Conservation (phyloP, 352 stramenopile species). For the Phytophthora citricola region DNA sequence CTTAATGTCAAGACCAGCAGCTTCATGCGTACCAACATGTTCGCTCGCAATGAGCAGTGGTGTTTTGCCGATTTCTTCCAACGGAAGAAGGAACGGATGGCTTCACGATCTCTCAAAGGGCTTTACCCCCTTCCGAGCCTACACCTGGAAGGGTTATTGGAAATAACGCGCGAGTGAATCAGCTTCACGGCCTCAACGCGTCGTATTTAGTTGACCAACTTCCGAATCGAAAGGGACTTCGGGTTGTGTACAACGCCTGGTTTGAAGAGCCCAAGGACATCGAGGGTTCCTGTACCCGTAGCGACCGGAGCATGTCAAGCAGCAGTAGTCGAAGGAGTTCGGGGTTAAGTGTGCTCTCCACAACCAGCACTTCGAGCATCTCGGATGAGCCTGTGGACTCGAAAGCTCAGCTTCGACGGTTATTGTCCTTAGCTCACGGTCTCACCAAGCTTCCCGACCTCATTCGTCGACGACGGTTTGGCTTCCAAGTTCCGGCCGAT, state of each 20-base stretch:
- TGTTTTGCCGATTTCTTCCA: slow-evolving; percentile 48
- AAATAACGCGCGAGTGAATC: slow-evolving; percentile 37
- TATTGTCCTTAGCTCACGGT: slow-evolving; percentile 25
- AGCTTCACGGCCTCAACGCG: slow-evolving; percentile 45
- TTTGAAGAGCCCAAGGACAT: slow-evolving; percentile 22
- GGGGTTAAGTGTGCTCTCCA: neutral
- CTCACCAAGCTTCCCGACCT: slow-evolving; percentile 33
- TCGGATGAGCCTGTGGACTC: neutral
- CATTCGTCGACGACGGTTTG: slow-evolving; percentile 31
- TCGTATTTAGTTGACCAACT: slow-evolving; percentile 45
- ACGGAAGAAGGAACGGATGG: slow-evolving; percentile 30
- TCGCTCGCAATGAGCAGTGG: slow-evolving; percentile 46
- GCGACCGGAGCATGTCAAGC: slow-evolving; percentile 21
- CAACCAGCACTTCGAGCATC: slow-evolving; percentile 7
- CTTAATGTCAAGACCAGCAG: slow-evolving; percentile 47
- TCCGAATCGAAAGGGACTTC: slow-evolving; percentile 38
- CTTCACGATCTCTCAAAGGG: slow-evolving; percentile 44
- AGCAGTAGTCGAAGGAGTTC: slow-evolving; percentile 12
- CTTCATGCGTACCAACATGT: slow-evolving; percentile 36
- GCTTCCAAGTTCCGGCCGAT: slow-evolving; percentile 26
- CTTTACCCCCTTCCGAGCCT: slow-evolving; percentile 22
- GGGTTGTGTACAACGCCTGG: slow-evolving; percentile 49
- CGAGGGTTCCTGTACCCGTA: neutral
- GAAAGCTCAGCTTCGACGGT: slow-evolving; percentile 32
- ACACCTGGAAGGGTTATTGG: slow-evolving; percentile 27